Percentiles rank a stretch among this genome's conserved stretches.
Conservation (phyloP, 371 early-diverging fungal genomes). For the Hamiltosporidium tvaerminnensis region DNA sequence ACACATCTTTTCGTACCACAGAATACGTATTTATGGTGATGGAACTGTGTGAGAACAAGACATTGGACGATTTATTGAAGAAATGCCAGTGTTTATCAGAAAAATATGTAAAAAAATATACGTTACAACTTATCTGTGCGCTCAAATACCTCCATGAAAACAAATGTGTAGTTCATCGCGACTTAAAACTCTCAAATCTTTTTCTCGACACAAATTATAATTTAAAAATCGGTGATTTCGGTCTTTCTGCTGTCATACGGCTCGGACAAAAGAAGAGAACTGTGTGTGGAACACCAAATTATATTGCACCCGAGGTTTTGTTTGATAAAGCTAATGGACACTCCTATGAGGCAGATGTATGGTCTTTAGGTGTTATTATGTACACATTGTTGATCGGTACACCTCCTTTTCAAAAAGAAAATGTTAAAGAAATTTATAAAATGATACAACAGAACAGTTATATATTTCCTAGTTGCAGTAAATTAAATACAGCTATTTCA, state of each 20-base stretch:
- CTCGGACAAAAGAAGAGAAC: conserved; percentile 56
- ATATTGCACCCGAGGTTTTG: conserved; percentile 88
- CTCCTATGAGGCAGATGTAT: conserved; percentile 83
- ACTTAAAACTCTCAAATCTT: conserved; percentile 84
- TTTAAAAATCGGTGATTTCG: conserved; percentile 88
- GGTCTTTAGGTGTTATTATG: conserved; percentile 86
- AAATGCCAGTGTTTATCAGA: conserved; percentile 64
- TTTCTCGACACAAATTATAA: conserved; percentile 66
- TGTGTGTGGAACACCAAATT: conserved; percentile 91
- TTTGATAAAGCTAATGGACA: conserved; percentile 67
- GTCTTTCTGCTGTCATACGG: conserved; percentile 61
- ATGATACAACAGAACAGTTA: conserved; percentile 64
- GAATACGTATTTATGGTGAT: conserved; percentile 73
- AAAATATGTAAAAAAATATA: conserved; percentile 67
- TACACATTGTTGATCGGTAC: conserved; percentile 74
- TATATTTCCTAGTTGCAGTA: conserved; percentile 64
- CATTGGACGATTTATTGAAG: conserved; percentile 64
- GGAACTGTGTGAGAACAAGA: conserved; percentile 75
- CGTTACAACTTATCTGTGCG: conserved; percentile 65
- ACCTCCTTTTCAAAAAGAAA: conserved; percentile 80
- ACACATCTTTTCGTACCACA: conserved; percentile 67
- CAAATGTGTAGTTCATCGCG: conserved; percentile 69
- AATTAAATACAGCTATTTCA: conserved; percentile 58
- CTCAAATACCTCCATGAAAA: conserved; percentile 67
- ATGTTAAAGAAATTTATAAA: conserved; percentile 63